Conservation (phyloP, 805 yeast species). For the Yamadazyma paraphyllophila region DNA sequence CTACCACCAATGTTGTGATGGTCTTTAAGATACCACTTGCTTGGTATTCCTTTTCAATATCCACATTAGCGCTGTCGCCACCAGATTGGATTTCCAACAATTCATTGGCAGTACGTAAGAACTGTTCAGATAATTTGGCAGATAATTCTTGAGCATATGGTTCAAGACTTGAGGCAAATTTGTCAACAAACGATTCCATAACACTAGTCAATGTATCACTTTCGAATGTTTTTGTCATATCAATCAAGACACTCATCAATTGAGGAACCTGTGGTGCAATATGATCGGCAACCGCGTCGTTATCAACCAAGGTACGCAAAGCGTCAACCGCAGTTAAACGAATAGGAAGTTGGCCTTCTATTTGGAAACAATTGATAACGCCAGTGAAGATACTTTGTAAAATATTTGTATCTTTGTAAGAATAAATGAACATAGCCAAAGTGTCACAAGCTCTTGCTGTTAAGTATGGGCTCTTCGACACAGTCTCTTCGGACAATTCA, state of each 20-base stretch:
- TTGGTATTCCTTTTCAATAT: conserved; percentile 41
- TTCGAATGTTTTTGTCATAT: conserved; percentile 44
- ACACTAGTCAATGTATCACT: conserved; percentile 43
- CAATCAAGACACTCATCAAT: conserved; percentile 42
- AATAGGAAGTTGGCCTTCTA: conserved; percentile 45
- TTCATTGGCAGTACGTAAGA: conserved; percentile 67
- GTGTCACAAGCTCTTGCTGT: conserved; percentile 49
- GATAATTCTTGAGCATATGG: conserved; percentile 44
- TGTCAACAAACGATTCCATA: conserved; percentile 46
- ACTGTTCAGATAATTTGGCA: conserved; percentile 65
- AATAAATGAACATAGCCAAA: conserved; percentile 38
- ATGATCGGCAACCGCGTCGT: conserved; percentile 45
- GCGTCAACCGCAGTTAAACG: conserved; percentile 55
- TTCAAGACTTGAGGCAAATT: conserved; percentile 40
- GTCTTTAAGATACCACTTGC: conserved; percentile 44
- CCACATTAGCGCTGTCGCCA: conserved; percentile 18
- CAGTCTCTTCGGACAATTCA: conserved; percentile 32
- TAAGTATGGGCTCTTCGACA: conserved; percentile 35
- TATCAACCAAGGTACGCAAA: conserved; percentile 43
- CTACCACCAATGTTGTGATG: conserved; percentile 40
- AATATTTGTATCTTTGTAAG: conserved; percentile 31
- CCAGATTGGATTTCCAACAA: conserved; percentile 24
- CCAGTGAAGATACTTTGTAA: conserved; percentile 42
- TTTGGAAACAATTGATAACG: conserved; percentile 38
- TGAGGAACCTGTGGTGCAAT: conserved; percentile 45